Evolutionary conservation across 2,329 filamentous ascomycete genomes (phyloP).

Genomic region (Esteya vermicola): DNA sequence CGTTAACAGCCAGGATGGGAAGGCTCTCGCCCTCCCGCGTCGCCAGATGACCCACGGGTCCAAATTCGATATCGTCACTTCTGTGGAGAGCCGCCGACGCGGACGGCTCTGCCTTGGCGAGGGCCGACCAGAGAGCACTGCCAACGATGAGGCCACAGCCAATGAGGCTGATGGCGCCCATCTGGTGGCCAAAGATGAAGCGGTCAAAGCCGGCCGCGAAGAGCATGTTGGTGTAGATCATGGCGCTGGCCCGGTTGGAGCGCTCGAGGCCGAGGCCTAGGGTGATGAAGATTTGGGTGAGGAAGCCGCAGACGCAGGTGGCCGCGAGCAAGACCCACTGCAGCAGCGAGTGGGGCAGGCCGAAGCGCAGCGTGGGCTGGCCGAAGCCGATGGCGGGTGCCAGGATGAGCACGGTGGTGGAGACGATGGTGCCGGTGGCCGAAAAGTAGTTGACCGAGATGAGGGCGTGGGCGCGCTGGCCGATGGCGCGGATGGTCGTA

Average conservation of each 20-base stretch:
- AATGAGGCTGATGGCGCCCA: constrained; percentile 32
- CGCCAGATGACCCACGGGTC: too few relatives aligned
- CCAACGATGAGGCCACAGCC: constrained; percentile 39
- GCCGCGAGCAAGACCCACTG: constrained; percentile 56
- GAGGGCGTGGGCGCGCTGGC: constrained; percentile 65
- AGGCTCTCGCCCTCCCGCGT: constrained; percentile 23
- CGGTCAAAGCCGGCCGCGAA: constrained; percentile 39
- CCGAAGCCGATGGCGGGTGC: constrained; percentile 28
- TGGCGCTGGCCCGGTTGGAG: constrained; percentile 40
- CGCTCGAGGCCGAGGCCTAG: constrained; percentile 57
- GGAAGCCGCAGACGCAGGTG: constrained; percentile 61
- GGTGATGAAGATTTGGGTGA: constrained; percentile 78
- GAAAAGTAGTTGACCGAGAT: constrained; percentile 79
- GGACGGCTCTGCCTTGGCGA: constrained; percentile 25
- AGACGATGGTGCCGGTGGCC: constrained; percentile 54
- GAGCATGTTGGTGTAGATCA: constrained; percentile 45
- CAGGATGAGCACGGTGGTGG: constrained; percentile 41
- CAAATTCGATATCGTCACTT: constrained; percentile 22
- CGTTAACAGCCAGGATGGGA: constrained; percentile 23
- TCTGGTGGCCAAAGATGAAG: constrained; percentile 35
- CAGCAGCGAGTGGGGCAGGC: constrained; percentile 22
- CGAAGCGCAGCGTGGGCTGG: constrained; percentile 31
- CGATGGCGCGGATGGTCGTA: constrained; percentile 65
- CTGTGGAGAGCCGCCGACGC: constrained; percentile 15
- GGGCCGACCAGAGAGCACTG: constrained; percentile 34